Evolutionary conservation across 176 grass and related monocot genomes (phyloP).

Genomic region (Aechmea fasciata): DNA sequence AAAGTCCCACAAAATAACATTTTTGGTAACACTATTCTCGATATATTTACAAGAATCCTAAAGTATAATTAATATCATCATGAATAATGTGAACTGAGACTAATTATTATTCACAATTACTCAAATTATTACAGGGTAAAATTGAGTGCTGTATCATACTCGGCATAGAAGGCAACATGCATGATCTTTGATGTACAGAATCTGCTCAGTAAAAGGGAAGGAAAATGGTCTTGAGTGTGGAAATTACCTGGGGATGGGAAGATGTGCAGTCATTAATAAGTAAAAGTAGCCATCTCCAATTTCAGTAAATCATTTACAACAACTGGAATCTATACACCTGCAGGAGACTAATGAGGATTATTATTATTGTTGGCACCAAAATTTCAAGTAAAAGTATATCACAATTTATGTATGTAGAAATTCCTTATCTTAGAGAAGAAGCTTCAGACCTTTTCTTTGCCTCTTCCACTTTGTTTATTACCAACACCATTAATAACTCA

Average conservation of each 20-base stretch:
- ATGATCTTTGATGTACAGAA: neutral
- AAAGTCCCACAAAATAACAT: no score
- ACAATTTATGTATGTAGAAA: slow-evolving; percentile 16
- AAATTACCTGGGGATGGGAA: slow-evolving; percentile 49
- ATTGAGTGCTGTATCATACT: no score
- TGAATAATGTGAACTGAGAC: no score
- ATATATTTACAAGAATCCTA: no score
- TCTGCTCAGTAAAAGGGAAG: neutral
- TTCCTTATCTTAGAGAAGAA: no score
- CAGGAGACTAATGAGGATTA: slow-evolving; percentile 38
- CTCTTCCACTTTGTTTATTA: no score
- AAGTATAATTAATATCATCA: no score
- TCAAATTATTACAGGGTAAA: no score
- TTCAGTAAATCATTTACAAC: slow-evolving; percentile 59
- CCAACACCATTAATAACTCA: no score
- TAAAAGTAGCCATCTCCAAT: slow-evolving; percentile 75
- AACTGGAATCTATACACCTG: slow-evolving; percentile 70
- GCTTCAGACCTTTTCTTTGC: neutral
- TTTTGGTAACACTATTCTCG: no score
- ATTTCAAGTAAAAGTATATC: slow-evolving; percentile 61
- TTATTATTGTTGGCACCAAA: slow-evolving; percentile 59
- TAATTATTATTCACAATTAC: no score
- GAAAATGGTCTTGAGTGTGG: neutral
- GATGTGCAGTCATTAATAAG: slow-evolving; percentile 17
- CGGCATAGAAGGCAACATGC: neutral